These are phyloP conservation scores for Colletotrichum incanum DNA, from an alignment of 2,329 filamentous ascomycete genomes.

Conservation along the genomic window DNA sequence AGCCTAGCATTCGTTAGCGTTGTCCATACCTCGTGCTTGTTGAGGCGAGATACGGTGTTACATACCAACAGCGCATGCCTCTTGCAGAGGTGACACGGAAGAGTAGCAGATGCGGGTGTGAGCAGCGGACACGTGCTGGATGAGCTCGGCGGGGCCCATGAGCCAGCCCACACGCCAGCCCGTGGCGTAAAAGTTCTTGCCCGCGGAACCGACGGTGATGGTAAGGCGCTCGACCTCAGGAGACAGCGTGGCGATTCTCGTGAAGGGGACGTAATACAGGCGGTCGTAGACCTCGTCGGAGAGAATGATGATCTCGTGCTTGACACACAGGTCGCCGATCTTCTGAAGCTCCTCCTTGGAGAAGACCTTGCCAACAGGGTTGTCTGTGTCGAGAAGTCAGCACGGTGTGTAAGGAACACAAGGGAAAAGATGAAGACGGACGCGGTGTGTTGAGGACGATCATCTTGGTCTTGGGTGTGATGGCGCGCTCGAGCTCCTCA, in stretches of 20 bases:
- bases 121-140: constrained; percentile 92
- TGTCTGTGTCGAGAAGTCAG: constrained; percentile 69
- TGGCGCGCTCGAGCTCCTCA: constrained; percentile 82
- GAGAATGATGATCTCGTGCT: constrained; percentile 94
- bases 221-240: constrained; percentile 91
- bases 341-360: constrained; percentile 85
- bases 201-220: constrained; percentile 93
- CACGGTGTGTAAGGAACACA: background rate
- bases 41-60: constrained; percentile 7
- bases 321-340: constrained; percentile 91
- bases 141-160: constrained; percentile 88
- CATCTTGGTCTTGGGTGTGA: constrained; percentile 94
- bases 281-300: constrained; percentile 96
- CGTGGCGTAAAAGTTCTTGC: constrained; percentile 98
- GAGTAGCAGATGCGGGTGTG: constrained; percentile 98
- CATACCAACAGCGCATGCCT: constrained; percentile 86
- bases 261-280: constrained; percentile 96
- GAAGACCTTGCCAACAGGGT: constrained; percentile 97
- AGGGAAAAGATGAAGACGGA: constrained; percentile 47
- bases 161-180: constrained; percentile 97
- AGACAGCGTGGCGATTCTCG: constrained; percentile 89
- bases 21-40: background rate
- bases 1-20: constrained; percentile 62
- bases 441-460: constrained; percentile 87
- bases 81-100: constrained; percentile 92